Evolutionary conservation across 352 stramenopile species (phyloP).

Genomic region (Pythium graminicola): DNA sequence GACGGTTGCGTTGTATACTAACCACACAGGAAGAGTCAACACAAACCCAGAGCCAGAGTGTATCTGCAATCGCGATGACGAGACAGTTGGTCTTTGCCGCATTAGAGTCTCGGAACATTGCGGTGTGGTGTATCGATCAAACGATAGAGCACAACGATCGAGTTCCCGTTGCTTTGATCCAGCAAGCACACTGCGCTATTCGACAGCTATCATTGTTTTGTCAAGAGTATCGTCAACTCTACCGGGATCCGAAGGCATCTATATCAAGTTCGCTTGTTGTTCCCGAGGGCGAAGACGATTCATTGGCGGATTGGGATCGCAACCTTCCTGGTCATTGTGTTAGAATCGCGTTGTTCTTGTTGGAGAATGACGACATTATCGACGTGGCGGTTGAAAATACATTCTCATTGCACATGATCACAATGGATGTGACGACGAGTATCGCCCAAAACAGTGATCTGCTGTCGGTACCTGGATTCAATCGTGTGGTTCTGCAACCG

Average conservation of each 20-base stretch:
- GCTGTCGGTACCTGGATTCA: slow-evolving; percentile 1
- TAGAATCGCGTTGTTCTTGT: slow-evolving; percentile 12
- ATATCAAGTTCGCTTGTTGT: neutral
- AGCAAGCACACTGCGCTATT: neutral
- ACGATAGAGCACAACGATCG: neutral
- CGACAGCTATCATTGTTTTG: neutral
- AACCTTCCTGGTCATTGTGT: neutral
- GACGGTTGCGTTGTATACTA: neutral
- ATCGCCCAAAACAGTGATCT: neutral
- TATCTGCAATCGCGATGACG: neutral
- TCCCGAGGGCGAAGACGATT: neutral
- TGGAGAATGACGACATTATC: slow-evolving; percentile 6
- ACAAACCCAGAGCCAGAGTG: neutral
- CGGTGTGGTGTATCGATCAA: neutral
- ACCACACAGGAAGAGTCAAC: neutral
- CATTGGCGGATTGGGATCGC: neutral
- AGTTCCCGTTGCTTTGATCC: neutral
- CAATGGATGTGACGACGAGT: neutral
- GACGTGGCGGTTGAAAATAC: slow-evolving; percentile 2
- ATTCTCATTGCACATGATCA: slow-evolving; percentile 2
- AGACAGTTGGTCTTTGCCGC: neutral
- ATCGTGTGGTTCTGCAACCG: slow-evolving; percentile 10
- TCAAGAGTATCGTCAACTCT: neutral
- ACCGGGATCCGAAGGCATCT: neutral
- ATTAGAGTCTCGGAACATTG: slow-evolving; percentile 1